phyloP scores from a whole-genome alignment of 306 rosid species.

The Prunus dulcis region DNA sequence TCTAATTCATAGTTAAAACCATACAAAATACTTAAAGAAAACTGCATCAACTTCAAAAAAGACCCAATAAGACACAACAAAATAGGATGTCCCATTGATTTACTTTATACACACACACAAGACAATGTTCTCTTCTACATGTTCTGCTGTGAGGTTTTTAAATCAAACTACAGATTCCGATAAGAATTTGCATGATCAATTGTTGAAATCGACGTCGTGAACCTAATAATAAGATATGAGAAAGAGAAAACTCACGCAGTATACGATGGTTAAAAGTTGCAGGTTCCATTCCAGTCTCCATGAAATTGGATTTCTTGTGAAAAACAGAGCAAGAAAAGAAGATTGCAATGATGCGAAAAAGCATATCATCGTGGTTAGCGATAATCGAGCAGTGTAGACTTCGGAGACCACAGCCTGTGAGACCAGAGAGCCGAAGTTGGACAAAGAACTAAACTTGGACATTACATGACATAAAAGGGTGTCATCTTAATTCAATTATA shows the following conservation, averaged over 20 bases:
- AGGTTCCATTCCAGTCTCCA: conserved; percentile 37
- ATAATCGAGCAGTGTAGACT: conserved; percentile 29
- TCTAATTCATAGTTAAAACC: no score
- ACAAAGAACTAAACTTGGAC: neutral
- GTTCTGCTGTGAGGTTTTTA: neutral
- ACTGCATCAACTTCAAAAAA: no score
- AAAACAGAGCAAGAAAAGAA: conserved; percentile 25
- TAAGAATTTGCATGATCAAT: neutral
- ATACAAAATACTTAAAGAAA: no score
- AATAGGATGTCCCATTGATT: no score
- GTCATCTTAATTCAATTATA: neutral
- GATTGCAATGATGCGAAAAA: conserved; percentile 35
- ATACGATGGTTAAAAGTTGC: conserved; percentile 31
- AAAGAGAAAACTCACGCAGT: conserved; percentile 20
- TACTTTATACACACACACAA: no score
- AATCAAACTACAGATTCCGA: neutral
- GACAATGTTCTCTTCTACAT: neutral
- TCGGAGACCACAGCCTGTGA: conserved; percentile 28
- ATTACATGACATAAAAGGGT: neutral
- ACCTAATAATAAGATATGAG: no score
- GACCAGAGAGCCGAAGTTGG: neutral
- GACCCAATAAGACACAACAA: neutral
- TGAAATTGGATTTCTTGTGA: conserved; percentile 20
- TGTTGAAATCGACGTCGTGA: neutral
- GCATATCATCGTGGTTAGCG: conserved; percentile 26